phyloP scores from a whole-genome alignment of 2,329 filamentous ascomycete species.

The Sporothrix brasiliensis region DNA sequence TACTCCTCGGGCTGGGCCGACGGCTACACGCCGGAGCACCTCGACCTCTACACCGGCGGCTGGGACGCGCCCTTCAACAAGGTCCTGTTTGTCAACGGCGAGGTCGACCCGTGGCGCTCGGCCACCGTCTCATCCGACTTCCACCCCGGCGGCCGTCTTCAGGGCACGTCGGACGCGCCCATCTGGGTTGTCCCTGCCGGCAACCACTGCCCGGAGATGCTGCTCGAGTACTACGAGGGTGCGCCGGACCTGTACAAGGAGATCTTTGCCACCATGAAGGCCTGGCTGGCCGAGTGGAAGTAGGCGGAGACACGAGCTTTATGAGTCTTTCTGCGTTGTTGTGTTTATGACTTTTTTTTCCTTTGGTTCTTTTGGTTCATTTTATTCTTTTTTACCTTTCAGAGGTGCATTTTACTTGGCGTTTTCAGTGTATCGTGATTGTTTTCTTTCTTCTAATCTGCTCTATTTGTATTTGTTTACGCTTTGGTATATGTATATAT shows the following conservation, averaged over 20 bases:
- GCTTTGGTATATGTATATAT: slow-evolving; percentile 13
- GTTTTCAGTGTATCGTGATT: neutral
- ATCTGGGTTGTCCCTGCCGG: slow-evolving; percentile 45
- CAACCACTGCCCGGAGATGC: slow-evolving; percentile 48
- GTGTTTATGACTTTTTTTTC: neutral
- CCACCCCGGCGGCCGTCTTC: slow-evolving; percentile 45
- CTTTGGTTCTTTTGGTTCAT: neutral
- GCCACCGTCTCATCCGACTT: slow-evolving; percentile 45
- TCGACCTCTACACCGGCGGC: slow-evolving; percentile 47
- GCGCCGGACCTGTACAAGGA: slow-evolving; percentile 25
- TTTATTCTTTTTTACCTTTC: neutral
- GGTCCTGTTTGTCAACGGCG: slow-evolving; percentile 48
- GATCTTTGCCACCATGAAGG: slow-evolving; percentile 27
- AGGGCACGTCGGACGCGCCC: slow-evolving; percentile 42
- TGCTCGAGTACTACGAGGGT: slow-evolving; percentile 9
- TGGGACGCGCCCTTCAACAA: slow-evolving; percentile 48
- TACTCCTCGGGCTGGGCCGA: slow-evolving; percentile 41
- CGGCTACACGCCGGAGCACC: slow-evolving; percentile 44
- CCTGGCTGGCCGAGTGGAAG: slow-evolving; percentile 30
- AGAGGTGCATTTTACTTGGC: slow-evolving; percentile 14
- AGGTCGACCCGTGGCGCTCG: slow-evolving; percentile 49
- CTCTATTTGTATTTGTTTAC: neutral
- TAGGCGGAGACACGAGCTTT: neutral
- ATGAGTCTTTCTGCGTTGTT: too few species aligned
- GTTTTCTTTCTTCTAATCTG: neutral